Evolutionary conservation across 1,284 basidiomycete genomes (phyloP).

Genomic region (Boletus semigastroideus): DNA sequence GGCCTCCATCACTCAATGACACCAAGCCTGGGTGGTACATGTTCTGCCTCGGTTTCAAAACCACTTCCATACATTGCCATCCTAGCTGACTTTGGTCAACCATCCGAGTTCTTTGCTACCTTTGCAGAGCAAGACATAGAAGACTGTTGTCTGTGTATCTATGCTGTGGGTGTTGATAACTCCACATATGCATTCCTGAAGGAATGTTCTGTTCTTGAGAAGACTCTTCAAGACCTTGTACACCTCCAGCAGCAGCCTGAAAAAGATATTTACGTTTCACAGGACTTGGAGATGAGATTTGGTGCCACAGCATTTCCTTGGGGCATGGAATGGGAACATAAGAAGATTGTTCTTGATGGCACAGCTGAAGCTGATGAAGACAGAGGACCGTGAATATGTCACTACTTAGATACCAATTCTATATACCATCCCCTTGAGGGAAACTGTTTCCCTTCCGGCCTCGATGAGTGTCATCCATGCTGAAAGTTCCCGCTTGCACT

Average conservation of each 20-base stretch:
- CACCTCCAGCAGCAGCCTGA: background rate
- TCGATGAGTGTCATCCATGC: no score
- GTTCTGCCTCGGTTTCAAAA: background rate
- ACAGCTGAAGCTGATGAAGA: no score
- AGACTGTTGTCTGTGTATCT: slow-evolving; percentile 11
- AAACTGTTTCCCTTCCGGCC: no score
- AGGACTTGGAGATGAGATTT: background rate
- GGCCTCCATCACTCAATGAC: background rate
- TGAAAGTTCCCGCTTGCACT: no score
- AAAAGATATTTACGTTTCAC: background rate
- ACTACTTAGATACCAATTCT: no score
- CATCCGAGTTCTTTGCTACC: background rate
- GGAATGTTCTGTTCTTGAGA: background rate
- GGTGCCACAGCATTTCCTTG: background rate
- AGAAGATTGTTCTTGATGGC: background rate
- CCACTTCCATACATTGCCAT: slow-evolving; percentile 7
- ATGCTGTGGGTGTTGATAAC: slow-evolving; percentile 5
- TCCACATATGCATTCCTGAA: slow-evolving; percentile 4
- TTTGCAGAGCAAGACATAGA: background rate
- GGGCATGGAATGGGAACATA: slow-evolving; percentile 7
- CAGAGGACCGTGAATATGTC: no score
- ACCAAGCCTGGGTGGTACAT: no score
- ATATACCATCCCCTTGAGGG: no score
- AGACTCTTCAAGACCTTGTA: background rate
- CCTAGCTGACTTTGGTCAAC: slow-evolving; percentile 10